Evolutionary conservation across 768 basidiomycete species (phyloP).

Genomic region (Hericium alpestre): DNA sequence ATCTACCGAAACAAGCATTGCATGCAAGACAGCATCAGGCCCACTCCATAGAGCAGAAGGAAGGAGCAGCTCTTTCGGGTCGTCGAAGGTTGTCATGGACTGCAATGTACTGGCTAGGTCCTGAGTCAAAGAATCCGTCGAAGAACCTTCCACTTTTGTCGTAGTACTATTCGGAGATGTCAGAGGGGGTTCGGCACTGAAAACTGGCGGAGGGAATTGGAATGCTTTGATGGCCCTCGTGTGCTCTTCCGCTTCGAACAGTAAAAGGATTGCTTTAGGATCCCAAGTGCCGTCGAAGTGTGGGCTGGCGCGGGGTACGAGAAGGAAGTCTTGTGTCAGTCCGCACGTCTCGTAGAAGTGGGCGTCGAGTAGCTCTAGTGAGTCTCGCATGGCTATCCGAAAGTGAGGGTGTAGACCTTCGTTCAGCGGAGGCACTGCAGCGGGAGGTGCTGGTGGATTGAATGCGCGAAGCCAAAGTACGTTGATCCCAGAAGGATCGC

Average conservation of each 20-base stretch:
- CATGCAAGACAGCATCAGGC: slow-evolving; percentile 29
- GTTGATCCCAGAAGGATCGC: slow-evolving; percentile 51
- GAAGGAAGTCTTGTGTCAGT: slow-evolving; percentile 66
- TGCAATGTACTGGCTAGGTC: slow-evolving; percentile 34
- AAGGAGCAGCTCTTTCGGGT: slow-evolving; percentile 26
- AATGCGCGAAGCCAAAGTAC: slow-evolving; percentile 61
- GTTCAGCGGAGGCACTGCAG: slow-evolving; percentile 17
- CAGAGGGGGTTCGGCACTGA: slow-evolving; percentile 7
- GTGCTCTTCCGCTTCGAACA: slow-evolving; percentile 40
- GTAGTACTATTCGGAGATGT: neutral
- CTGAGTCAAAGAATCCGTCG: slow-evolving; percentile 18
- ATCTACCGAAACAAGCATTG: slow-evolving; percentile 36
- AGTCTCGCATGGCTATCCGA: slow-evolving; percentile 54
- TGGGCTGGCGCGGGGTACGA: slow-evolving; percentile 60
- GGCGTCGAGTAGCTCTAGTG: slow-evolving; percentile 35
- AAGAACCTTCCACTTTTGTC: neutral
- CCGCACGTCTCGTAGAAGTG: slow-evolving; percentile 51
- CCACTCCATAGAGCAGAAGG: slow-evolving; percentile 29
- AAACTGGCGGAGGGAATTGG: slow-evolving; percentile 58
- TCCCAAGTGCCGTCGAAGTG: slow-evolving; percentile 62
- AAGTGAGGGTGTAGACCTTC: slow-evolving; percentile 27
- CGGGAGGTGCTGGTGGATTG: slow-evolving; percentile 38
- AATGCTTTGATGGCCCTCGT: slow-evolving; percentile 48
- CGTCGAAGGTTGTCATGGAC: slow-evolving; percentile 26
- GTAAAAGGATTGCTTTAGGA: slow-evolving; percentile 54